These are phyloP conservation scores for Modicella reniformis DNA, from an alignment of 371 early-diverging fungal species.

Conservation along the genomic window DNA sequence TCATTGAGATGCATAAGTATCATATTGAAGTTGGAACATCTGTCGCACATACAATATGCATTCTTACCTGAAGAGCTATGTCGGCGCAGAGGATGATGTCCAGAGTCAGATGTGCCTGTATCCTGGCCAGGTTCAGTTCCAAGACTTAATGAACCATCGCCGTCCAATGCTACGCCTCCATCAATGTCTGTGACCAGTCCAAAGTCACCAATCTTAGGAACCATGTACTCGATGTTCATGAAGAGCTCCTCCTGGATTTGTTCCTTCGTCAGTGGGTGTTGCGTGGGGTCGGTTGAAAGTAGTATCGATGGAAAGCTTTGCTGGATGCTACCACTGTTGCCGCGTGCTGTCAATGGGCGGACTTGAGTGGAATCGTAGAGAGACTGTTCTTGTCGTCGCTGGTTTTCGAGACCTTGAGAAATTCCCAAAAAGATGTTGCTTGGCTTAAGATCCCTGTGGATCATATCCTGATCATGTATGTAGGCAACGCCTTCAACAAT, in stretches of 20 bases:
- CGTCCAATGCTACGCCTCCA: conserved; percentile 29
- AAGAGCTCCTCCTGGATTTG: conserved; percentile 53
- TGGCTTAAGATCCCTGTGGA: conserved; percentile 86
- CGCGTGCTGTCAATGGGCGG: conserved; percentile 8
- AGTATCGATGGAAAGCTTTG: neutral
- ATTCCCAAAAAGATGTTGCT: conserved; percentile 77
- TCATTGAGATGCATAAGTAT: neutral
- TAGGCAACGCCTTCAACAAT: conserved; percentile 75
- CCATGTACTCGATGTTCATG: conserved; percentile 61
- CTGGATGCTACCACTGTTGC: neutral
- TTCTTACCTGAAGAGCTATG: conserved; percentile 29
- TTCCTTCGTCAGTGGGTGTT: conserved; percentile 37
- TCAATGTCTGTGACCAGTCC: conserved; percentile 79
- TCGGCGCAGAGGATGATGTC: conserved; percentile 20
- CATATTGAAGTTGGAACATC: too few relatives aligned
- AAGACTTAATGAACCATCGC: conserved; percentile 5
- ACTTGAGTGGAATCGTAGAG: neutral
- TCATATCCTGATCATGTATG: conserved; percentile 76
- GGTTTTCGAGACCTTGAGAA: conserved; percentile 25
- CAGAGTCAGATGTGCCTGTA: neutral
- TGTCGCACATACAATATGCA: neutral
- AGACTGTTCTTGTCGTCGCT: conserved; percentile 14
- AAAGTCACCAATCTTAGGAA: conserved; percentile 89
- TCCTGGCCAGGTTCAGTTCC: neutral
- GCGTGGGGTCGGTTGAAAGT: neutral